Base-by-base conservation (phyloP, 192 early-diverging fungal genomes). In the Coemansia sp. region DNA sequence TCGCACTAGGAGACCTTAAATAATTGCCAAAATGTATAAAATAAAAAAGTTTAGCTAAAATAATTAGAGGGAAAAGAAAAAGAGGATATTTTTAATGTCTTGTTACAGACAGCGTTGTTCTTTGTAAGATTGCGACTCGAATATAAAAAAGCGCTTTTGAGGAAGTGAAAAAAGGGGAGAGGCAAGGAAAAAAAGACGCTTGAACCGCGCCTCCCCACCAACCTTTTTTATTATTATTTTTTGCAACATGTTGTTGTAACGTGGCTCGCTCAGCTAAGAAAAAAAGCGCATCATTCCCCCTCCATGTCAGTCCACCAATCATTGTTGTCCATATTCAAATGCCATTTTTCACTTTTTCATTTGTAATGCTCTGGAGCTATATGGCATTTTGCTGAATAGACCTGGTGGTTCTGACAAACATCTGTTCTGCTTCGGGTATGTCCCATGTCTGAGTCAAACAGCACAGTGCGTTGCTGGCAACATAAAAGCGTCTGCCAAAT, bases 81-180 rank as follows among this genome's bases (percentile, higher is more conserved):
- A 67, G 32, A 58, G 45, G 42, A 13, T 12, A 21, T 13, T 59
- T 67, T 44, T 18, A 49, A 63, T 63, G 19, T 23, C 61, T 67
- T 37, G 15, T 23, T 7, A 32, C 5, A 45, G 56, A 15, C 32
- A 32, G 32, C 32, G 32, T 32, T 4, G 32, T 32, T 32, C 32
- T 32, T 32, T 32, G 32, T 32, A 32, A 32, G 32, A 32, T 32
- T 32, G 4, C 32, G 32, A 44, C 16, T 32, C 26, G 42, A 37
- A 42, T 12, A 13, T 38, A 65, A 38, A 18, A 38, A 19, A 66
- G 49, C 11, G 19, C 16, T 50, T 15, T 49, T 6, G 13, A 50
- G 48, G 48, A 18, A 18, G 48, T 18, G n/a, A 18, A 50, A 50
- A 50, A 21, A 18, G 48, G 48, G 32, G 32, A 32, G 32, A 32